Conservation (phyloP, 1,284 basidiomycete genomes). For the Cystobasidiaceae sp. region DNA sequence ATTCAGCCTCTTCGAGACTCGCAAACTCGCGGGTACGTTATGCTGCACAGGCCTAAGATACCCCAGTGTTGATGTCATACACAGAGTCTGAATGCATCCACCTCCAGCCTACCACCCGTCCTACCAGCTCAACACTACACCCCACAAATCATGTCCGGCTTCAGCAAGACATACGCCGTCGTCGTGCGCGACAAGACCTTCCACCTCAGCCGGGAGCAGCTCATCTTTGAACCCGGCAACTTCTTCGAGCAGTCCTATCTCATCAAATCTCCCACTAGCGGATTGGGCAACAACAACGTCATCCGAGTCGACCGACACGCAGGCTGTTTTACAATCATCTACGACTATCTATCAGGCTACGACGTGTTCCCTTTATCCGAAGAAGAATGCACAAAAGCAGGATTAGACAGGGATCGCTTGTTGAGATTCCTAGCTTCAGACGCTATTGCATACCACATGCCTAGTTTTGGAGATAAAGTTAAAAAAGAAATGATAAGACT, state of each 20-base stretch:
- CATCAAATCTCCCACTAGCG: slow-evolving; percentile 1
- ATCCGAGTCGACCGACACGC: slow-evolving; percentile 12
- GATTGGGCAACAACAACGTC: slow-evolving; percentile 8
- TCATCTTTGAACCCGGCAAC: slow-evolving; percentile 12
- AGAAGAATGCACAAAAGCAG: slow-evolving; percentile 8
- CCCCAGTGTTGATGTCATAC: no score
- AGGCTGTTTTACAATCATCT: neutral
- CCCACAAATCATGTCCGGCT: no score
- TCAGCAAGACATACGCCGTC: neutral
- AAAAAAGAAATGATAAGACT: slow-evolving; percentile 18
- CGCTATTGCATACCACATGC: neutral
- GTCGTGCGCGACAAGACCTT: slow-evolving; percentile 14
- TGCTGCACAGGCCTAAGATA: no score
- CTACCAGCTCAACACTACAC: no score
- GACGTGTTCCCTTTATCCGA: slow-evolving; percentile 9
- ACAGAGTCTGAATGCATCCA: no score
- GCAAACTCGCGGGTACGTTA: no score
- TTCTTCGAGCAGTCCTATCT: slow-evolving; percentile 1
- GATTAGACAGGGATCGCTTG: slow-evolving; percentile 4
- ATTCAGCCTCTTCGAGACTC: no score
- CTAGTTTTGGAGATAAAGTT: neutral
- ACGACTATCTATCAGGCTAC: slow-evolving; percentile 10
- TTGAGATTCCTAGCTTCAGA: slow-evolving; percentile 1
- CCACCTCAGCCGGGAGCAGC: slow-evolving; percentile 15
- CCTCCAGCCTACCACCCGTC: no score